Conservation (phyloP, 768 basidiomycete species). For the Coprinopsis cinerea region DNA sequence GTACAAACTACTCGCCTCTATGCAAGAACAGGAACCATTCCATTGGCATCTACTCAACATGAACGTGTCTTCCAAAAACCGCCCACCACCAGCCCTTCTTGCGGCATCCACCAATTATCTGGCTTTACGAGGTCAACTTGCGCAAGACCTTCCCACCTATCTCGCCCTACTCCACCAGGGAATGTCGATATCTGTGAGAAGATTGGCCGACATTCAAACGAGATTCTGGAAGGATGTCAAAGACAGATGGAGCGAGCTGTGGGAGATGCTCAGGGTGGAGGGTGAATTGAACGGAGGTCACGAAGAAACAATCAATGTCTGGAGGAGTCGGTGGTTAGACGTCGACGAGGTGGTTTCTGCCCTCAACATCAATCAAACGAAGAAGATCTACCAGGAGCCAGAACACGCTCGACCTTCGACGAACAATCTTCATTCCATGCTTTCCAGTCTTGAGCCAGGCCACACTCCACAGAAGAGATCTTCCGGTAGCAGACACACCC, state of each 20-base stretch:
- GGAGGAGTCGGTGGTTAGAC: constrained; percentile 64
- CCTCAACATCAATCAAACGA: constrained; percentile 27
- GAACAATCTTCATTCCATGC: constrained; percentile 8
- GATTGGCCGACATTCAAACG: constrained; percentile 52
- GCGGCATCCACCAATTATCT: constrained; percentile 74
- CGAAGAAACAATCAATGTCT: constrained; percentile 66
- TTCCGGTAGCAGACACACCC: constrained; percentile 15
- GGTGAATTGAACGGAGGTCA: constrained; percentile 62
- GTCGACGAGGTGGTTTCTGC: constrained; percentile 45
- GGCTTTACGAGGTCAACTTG: constrained; percentile 68
- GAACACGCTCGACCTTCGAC: not conserved
- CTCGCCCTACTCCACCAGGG: constrained; percentile 55
- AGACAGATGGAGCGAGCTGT: constrained; percentile 72
- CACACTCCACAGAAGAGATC: not conserved
- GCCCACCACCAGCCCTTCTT: constrained; percentile 61
- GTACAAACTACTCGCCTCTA: constrained; percentile 58
- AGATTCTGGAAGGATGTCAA: constrained; percentile 55
- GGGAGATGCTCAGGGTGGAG: constrained; percentile 74
- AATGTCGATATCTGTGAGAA: constrained; percentile 42
- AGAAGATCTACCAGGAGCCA: constrained; percentile 22
- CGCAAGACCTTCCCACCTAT: constrained; percentile 64
- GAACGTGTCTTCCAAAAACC: constrained; percentile 53
- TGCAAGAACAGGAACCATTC: constrained; percentile 68
- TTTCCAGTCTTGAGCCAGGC: constrained; percentile 15
- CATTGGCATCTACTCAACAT: constrained; percentile 67